These are phyloP conservation scores for Sextonia rubra DNA, from an alignment of 164 flowering plant species.

Conservation along the genomic window DNA sequence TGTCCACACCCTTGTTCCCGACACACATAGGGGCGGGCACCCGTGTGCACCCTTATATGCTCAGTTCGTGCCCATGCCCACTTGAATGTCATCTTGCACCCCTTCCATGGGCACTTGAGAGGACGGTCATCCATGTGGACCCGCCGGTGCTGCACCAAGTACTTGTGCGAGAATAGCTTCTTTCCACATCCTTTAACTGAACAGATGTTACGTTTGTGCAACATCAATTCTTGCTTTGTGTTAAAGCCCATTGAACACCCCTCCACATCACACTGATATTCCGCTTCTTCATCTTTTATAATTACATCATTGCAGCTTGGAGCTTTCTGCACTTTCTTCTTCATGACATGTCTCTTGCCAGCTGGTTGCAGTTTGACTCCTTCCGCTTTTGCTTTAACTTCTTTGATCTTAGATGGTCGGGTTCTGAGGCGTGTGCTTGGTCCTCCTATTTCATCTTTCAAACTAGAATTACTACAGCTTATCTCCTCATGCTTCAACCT, in stretches of 20 bases:
- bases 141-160: constrained; percentile 87
- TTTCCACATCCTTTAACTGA: constrained; percentile 91
- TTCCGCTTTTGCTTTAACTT: constrained; percentile 11
- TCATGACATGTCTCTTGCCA: constrained; percentile 29
- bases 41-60: constrained; percentile 97
- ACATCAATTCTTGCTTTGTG: constrained; percentile 61
- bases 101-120: constrained; percentile 94
- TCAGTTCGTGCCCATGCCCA: constrained; percentile 99
- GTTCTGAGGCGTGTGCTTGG: constrained; percentile 80
- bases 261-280: constrained; percentile 72
- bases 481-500: constrained; percentile 24
- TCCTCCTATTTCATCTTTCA: constrained; percentile 51
- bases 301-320: background rate
- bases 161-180: constrained; percentile 96
- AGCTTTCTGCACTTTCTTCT: constrained; percentile 34
- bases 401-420: constrained; percentile 38
- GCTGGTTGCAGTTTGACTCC: constrained; percentile 20
- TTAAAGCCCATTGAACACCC: constrained; percentile 87
- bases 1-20: constrained; percentile 83
- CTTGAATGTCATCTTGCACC: constrained; percentile 97
- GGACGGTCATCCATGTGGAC: constrained; percentile 95
- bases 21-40: constrained; percentile 90
- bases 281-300: constrained; percentile 42
- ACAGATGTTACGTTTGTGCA: constrained; percentile 80
- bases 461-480: constrained; percentile 14